These are phyloP conservation scores for Fusarium pininemorale DNA, from an alignment of 2,329 filamentous ascomycete species.

Conservation along the genomic window DNA sequence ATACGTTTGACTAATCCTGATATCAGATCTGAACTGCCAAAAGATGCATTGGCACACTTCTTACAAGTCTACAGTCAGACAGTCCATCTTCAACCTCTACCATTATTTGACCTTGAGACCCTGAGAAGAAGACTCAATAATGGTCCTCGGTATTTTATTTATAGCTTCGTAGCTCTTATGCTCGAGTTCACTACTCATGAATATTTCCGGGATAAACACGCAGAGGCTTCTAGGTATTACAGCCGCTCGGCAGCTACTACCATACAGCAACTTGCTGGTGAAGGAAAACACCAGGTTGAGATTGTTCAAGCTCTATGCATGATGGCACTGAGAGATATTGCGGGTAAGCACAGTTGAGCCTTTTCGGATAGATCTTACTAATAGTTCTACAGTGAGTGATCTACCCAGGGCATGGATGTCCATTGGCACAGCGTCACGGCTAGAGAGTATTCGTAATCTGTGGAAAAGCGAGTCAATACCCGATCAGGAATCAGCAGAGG, in stretches of 20 bases:
- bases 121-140: background rate
- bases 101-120: background rate
- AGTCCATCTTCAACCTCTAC: conserved; percentile 4
- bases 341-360: background rate
- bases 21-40: background rate
- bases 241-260: background rate
- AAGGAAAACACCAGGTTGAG: background rate
- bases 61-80: background rate
- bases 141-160: background rate
- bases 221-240: background rate
- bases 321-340: background rate
- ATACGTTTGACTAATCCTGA: fast-evolving
- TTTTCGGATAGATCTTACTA: background rate
- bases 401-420: conserved; percentile 11
- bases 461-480: background rate
- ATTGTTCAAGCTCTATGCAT: background rate
- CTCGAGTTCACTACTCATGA: background rate
- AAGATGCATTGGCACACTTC: background rate
- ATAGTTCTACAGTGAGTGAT: background rate
- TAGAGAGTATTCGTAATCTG: background rate
- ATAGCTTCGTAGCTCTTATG: conserved; percentile 4
- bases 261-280: background rate
- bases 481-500: background rate
- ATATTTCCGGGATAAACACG: background rate
- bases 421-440: background rate